Conservation (phyloP, 495 filamentous ascomycete species). For the Talaromyces adpressus region DNA sequence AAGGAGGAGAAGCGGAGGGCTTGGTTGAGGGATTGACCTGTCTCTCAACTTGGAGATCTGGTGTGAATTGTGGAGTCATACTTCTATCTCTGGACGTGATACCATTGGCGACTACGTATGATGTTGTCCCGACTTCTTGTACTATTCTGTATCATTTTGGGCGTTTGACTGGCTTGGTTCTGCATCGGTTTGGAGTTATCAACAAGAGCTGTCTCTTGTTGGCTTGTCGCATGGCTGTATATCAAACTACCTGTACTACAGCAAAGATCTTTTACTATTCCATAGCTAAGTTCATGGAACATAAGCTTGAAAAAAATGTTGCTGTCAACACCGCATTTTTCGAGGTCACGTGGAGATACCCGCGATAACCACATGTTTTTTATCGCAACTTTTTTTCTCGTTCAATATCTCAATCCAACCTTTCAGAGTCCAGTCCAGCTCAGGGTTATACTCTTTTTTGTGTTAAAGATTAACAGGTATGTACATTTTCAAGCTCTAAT, state of each 20-base stretch:
- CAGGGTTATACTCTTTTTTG: background rate
- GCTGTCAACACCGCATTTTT: background rate
- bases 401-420: too few relatives aligned
- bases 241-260: background rate
- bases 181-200: conserved; percentile 7
- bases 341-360: conserved; percentile 9
- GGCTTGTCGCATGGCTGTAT: background rate
- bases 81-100: background rate
- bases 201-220: background rate
- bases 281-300: too few relatives aligned
- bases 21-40: conserved; percentile 73
- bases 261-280: too few relatives aligned
- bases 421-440: too few relatives aligned
- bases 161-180: conserved; percentile 1
- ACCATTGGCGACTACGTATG: background rate
- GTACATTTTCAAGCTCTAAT: too few relatives aligned
- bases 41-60: background rate
- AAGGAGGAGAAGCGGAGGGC: conserved; percentile 94
- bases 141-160: conserved; percentile 8
- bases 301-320: background rate
- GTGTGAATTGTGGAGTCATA: background rate
- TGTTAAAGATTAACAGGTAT: background rate
- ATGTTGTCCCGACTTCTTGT: conserved; percentile 6
- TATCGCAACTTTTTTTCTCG: background rate
- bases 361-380: conserved; percentile 9